Conservation (phyloP, 2,329 filamentous ascomycete genomes). For the Diaporthe velutina region DNA sequence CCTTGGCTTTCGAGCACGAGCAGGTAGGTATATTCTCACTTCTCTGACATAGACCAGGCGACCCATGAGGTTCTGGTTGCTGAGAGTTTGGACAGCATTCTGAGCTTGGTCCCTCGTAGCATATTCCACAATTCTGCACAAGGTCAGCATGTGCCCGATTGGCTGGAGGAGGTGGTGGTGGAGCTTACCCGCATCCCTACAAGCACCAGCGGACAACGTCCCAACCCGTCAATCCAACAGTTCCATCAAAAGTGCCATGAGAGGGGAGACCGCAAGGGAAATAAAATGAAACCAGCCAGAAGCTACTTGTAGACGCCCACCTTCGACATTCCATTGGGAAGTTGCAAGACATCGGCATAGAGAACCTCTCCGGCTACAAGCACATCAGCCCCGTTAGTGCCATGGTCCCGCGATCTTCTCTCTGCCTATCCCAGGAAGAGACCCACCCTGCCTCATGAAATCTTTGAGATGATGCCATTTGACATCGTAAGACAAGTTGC, state of each 20-base stretch:
- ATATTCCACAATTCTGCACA: slow-evolving; percentile 97
- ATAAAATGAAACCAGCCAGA: slow-evolving; percentile 86
- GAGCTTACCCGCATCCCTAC: slow-evolving; percentile 99
- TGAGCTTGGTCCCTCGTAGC: slow-evolving; percentile 99
- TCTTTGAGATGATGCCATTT: slow-evolving; percentile 99
- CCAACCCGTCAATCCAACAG: slow-evolving; percentile 99
- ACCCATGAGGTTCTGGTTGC: slow-evolving; percentile 99
- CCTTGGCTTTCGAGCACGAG: slow-evolving; percentile 8
- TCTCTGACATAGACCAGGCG: slow-evolving; percentile 98
- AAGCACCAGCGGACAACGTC: slow-evolving; percentile 88
- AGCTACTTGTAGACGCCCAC: slow-evolving; percentile 95
- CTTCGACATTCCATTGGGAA: slow-evolving; percentile 99
- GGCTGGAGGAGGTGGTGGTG: slow-evolving; percentile 11
- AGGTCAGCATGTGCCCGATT: slow-evolving; percentile 47
- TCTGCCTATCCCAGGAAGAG: slow-evolving; percentile 25
- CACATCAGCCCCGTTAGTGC: slow-evolving; percentile 53
- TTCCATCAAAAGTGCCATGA: slow-evolving; percentile 78
- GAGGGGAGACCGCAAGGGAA: slow-evolving; percentile 71
- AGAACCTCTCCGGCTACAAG: slow-evolving; percentile 94
- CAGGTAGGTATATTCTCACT: slow-evolving; percentile 64
- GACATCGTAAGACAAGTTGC: slow-evolving; percentile 98
- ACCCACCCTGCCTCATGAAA: slow-evolving; percentile 99
- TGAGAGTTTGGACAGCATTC: slow-evolving; percentile 95
- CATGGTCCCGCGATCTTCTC: slow-evolving; percentile 44
- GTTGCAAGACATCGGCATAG: slow-evolving; percentile 98